phyloP scores from a whole-genome alignment of 352 stramenopile species.

The Phytopythium sindhum region DNA sequence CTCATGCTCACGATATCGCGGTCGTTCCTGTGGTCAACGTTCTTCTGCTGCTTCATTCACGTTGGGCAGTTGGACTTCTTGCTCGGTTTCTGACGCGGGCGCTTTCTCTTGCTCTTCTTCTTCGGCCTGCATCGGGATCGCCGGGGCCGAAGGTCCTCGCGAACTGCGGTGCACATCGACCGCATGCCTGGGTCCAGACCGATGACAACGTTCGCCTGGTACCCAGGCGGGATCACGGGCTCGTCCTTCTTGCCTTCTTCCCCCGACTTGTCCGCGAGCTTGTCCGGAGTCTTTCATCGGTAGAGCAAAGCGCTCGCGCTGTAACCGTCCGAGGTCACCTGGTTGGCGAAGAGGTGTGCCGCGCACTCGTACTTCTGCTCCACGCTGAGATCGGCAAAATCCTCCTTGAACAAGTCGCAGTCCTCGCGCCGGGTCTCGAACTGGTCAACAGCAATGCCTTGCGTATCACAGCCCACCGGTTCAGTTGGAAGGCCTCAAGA shows the following conservation, averaged over 20 bases:
- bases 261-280: too few species aligned
- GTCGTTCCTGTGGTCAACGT: constrained; percentile 5
- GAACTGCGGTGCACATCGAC: constrained; percentile 9
- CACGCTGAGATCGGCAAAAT: not conserved
- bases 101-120: too few species aligned
- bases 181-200: constrained; percentile 16
- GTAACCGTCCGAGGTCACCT: constrained; percentile 15
- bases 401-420: not conserved
- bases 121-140: too few species aligned
- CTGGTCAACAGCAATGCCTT: not conserved
- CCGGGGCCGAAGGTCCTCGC: too few species aligned
- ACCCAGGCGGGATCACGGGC: too few species aligned
- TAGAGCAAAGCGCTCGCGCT: constrained; percentile 3
- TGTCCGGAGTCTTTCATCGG: constrained; percentile 9
- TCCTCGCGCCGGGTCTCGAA: constrained; percentile 6
- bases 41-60: constrained; percentile 10
- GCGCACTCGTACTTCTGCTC: constrained; percentile 8
- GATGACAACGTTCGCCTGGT: constrained; percentile 11
- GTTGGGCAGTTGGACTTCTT: constrained; percentile 6
- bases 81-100: too few species aligned
- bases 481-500: not conserved
- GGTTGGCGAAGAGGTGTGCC: constrained; percentile 9
- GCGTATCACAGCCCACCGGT: constrained; percentile 14
- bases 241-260: too few species aligned
- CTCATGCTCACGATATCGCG: constrained; percentile 12